A percentile compares a stretch with the other conserved stretches of the same genome.
phyloP scores from a whole-genome alignment of 108 stramenopile genomes.

The Nitzschia sp. region DNA sequence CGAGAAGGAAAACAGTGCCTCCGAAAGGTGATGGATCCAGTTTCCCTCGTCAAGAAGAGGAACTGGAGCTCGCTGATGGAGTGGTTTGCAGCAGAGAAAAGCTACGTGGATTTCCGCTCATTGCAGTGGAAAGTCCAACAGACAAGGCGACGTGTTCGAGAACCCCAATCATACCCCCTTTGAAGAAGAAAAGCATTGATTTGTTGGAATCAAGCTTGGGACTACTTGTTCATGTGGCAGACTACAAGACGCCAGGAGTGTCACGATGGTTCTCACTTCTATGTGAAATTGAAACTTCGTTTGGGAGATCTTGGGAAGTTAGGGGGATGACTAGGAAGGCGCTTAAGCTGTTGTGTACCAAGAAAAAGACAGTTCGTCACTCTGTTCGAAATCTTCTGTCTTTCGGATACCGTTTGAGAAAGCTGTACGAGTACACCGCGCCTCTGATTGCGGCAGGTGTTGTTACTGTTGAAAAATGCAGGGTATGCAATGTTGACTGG shows the following conservation, averaged over 20 bases:
- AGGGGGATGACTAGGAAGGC: constrained; percentile 53
- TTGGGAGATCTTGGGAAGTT: constrained; percentile 23
- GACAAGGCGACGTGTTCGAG: not conserved
- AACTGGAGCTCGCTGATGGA: constrained; percentile 35
- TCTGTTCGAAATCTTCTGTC: constrained; percentile 71
- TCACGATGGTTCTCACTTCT: constrained; percentile 69
- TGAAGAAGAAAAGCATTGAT: not conserved
- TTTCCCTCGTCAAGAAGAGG: constrained; percentile 11
- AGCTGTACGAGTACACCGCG: constrained; percentile 40
- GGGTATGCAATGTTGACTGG: constrained; percentile 58
- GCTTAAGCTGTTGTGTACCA: constrained; percentile 67
- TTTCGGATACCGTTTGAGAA: constrained; percentile 61
- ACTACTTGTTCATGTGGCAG: constrained; percentile 49
- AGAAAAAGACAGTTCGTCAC: constrained; percentile 55
- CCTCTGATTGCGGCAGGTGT: constrained; percentile 45
- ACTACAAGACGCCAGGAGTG: constrained; percentile 33
- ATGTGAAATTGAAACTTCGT: constrained; percentile 60
- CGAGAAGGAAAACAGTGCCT: not conserved
- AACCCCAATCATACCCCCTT: not conserved
- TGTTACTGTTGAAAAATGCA: constrained; percentile 53
- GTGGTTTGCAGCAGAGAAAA: constrained; percentile 44
- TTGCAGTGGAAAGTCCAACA: not conserved
- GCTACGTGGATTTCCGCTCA: constrained; percentile 10
- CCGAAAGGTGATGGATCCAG: constrained; percentile 11
- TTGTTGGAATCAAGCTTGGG: constrained; percentile 47